Base-by-base conservation (phyloP, 2,329 filamentous ascomycete species). In the Endocalyx cinctus region DNA sequence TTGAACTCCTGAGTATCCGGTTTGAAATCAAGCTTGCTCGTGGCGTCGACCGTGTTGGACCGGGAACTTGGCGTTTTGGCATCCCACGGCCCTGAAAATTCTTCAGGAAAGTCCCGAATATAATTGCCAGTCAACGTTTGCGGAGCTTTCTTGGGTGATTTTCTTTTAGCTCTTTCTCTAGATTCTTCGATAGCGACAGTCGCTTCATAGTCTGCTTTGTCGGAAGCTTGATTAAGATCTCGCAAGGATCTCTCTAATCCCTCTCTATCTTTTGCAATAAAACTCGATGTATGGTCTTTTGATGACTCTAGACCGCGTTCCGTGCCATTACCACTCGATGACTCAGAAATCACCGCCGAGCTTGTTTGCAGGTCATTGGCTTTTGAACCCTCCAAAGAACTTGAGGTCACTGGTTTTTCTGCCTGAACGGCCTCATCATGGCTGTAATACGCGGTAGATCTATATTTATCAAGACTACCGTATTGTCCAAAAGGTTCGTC, bases 21-120 rank as follows among this genome's bases (percentile, higher is more conserved):
- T 19, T 52, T 34, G 11, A 35, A 25, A 18, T 49, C 34, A 22
- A 41, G 25, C 12, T 31, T n/a, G 13, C 30, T 28, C 25, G 25
- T 12, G 5, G 25, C 17, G 8, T 33, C 29, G 12, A 36, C n/a
- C n/a, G n/a, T n/a, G n/a, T n/a, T n/a, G n/a, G n/a, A n/a, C n/a
- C n/a, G n/a, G n/a, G n/a, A n/a, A n/a, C n/a, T n/a, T n/a, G n/a
- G 30, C 33, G 20, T 19, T 33, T 28, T 31, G 20, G 19, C 20
- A 25, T 51, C 56, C 70, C 70, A 73, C 1, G 61, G 60, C 5
- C 50, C 48, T 1, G 60, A 45, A 34, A 71, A 73, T 4, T 74
- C 70, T 37, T 75, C 69, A 0, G 70, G 68, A 37, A 74, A 75
- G 46, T 75, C 72, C 19, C 63, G 64, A 7, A 55, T 53, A 39